Evolutionary conservation across 768 basidiomycete species (phyloP).

Genomic region (Dioszegia hungarica): DNA sequence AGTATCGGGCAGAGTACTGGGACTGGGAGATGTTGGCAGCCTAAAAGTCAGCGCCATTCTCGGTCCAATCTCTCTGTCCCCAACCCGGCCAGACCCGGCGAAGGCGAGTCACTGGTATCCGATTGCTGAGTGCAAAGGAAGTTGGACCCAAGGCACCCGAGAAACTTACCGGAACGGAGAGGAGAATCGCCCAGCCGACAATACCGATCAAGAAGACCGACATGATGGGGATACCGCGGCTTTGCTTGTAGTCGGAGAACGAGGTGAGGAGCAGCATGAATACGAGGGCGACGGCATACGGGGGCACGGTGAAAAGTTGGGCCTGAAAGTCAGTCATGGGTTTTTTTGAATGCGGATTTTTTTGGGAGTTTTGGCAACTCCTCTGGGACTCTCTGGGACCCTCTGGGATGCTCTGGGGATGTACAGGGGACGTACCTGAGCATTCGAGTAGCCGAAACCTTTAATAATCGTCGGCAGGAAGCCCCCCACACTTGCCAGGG

Average conservation of each 20-base stretch:
- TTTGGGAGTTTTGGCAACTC: no score
- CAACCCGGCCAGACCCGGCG: no score
- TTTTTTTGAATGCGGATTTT: no score
- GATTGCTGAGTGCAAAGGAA: no score
- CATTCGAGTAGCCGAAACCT: slow-evolving; percentile 42
- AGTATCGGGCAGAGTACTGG: slow-evolving; percentile 48
- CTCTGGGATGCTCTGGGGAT: no score
- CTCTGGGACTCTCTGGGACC: no score
- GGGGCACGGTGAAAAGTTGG: slow-evolving; percentile 48
- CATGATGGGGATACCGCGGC: slow-evolving; percentile 40
- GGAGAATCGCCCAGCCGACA: slow-evolving; percentile 43
- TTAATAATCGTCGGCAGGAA: slow-evolving; percentile 52
- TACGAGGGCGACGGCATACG: slow-evolving; percentile 50
- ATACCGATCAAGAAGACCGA: slow-evolving; percentile 46
- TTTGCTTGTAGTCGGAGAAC: slow-evolving; percentile 39
- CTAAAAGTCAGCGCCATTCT: not conserved
- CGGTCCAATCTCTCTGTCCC: no score
- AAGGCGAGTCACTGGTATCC: no score
- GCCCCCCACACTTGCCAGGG: slow-evolving; percentile 24
- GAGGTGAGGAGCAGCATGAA: slow-evolving; percentile 44
- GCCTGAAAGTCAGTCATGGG: slow-evolving; percentile 15
- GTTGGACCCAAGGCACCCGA: no score
- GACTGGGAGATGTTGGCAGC: slow-evolving; percentile 18
- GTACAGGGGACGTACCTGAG: slow-evolving; percentile 1
- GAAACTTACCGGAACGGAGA: slow-evolving; percentile 24